Evolutionary conservation across 2,329 filamentous ascomycete genomes (phyloP).

Genomic region (Paecilomyces dactylethromorphus): DNA sequence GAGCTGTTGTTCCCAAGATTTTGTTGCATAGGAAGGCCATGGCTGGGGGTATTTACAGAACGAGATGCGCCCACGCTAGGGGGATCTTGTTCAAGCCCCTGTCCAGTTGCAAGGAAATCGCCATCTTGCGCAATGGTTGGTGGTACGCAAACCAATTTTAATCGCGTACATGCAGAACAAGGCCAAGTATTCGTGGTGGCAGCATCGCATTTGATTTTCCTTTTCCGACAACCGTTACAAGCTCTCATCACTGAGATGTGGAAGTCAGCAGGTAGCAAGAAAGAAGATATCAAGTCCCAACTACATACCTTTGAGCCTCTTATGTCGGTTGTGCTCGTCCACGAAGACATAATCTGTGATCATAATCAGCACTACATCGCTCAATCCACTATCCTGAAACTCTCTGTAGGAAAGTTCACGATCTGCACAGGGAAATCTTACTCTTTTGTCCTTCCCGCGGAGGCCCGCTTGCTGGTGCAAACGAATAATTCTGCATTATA

Average conservation of each 20-base stretch:
- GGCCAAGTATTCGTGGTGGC: conserved; percentile 97
- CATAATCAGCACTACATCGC: conserved; percentile 1
- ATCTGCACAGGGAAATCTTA: conserved; percentile 41
- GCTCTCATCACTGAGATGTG: conserved; percentile 78
- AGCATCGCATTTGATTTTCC: conserved; percentile 97
- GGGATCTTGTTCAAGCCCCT: conserved; percentile 18
- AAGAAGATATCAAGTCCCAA: conserved; percentile 1
- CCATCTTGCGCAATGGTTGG: conserved; percentile 75
- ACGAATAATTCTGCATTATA: conserved; percentile 65
- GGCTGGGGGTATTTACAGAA: conserved; percentile 42
- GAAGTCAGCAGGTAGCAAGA: conserved; percentile 6
- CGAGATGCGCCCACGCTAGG: conserved; percentile 21
- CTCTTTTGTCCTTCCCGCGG: conserved; percentile 77
- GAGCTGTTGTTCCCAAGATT: conserved; percentile 41
- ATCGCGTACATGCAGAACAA: conserved; percentile 82
- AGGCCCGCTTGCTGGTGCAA: conserved; percentile 59
- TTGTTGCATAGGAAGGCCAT: conserved; percentile 50
- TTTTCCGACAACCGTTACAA: conserved; percentile 86
- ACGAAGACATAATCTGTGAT: conserved; percentile 91
- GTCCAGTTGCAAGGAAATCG: conserved; percentile 24
- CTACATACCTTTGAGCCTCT: conserved; percentile 77
- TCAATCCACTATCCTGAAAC: background rate
- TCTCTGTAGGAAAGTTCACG: background rate
- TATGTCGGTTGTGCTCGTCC: conserved; percentile 96
- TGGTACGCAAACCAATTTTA: conserved; percentile 89